Conservation (phyloP, 768 basidiomycete species). For the Boletellus sp. region DNA sequence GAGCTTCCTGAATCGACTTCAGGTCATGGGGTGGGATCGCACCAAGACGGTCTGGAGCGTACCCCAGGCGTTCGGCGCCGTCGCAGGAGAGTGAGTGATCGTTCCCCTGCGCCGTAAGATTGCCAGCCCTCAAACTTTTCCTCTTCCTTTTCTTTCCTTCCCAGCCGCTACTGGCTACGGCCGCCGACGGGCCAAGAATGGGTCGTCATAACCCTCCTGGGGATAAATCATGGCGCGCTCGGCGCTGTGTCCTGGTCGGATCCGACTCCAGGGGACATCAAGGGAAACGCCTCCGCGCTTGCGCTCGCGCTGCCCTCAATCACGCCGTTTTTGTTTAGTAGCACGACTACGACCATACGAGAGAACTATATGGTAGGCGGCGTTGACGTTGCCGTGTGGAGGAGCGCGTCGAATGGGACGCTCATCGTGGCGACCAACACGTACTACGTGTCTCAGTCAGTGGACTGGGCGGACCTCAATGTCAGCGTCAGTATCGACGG, state of each 20-base stretch:
- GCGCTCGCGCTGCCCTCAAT: constrained; percentile 45
- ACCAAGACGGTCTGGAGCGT: constrained; percentile 74
- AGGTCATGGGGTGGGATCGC: constrained; percentile 61
- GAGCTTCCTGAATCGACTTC: constrained; percentile 53
- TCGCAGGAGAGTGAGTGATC: constrained; percentile 28
- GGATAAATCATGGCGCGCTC: constrained; percentile 65
- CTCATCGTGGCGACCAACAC: constrained; percentile 52
- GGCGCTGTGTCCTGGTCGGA: constrained; percentile 52
- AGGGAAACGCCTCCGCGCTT: constrained; percentile 47
- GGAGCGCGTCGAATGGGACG: constrained; percentile 42
- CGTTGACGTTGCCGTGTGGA: constrained; percentile 54
- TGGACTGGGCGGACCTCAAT: constrained; percentile 32
- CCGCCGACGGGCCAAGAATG: constrained; percentile 66
- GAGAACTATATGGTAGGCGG: constrained; percentile 38
- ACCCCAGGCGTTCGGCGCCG: constrained; percentile 69
- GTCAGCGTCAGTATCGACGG: constrained; percentile 6
- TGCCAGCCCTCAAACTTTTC: too few relatives aligned
- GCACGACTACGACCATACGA: constrained; percentile 37
- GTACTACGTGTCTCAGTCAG: constrained; percentile 36
- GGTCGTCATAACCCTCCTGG: constrained; percentile 58
- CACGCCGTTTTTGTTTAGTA: constrained; percentile 45
- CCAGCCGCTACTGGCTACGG: constrained; percentile 54
- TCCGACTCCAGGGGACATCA: constrained; percentile 51
- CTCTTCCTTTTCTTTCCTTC: constrained; percentile 1
- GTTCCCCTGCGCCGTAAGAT: neutral